These are phyloP conservation scores for Eucalyptus pauciflora DNA, from an alignment of 345 rosid species.

Conservation along the genomic window DNA sequence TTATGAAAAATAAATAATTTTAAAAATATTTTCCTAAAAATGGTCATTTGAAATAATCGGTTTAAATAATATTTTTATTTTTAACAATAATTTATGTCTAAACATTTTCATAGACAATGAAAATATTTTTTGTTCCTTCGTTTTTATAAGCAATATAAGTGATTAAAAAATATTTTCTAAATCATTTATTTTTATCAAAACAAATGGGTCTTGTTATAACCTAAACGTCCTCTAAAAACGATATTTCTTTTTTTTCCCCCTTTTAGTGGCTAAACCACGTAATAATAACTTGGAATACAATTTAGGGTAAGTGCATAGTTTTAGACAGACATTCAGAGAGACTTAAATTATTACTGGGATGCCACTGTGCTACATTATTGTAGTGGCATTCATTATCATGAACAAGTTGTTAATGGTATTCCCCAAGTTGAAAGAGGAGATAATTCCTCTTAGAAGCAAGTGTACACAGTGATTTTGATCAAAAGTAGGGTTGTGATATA, in stretches of 20 bases:
- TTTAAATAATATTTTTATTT: no score
- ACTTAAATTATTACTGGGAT: not conserved
- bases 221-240: not conserved
- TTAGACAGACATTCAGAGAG: not conserved
- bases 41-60: fast-evolving
- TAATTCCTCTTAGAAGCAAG: not conserved
- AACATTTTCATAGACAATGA: fast-evolving
- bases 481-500: not conserved
- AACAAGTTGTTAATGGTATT: not conserved
- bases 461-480: not conserved
- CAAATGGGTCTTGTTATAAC: no score
- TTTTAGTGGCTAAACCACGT: not conserved
- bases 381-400: not conserved
- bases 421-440: not conserved
- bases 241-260: fast-evolving
- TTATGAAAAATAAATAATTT: no score
- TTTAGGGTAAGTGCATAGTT: not conserved
- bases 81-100: no score
- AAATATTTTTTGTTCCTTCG: fast-evolving
- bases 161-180: fast-evolving
- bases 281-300: not conserved
- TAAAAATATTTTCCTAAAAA: no score
- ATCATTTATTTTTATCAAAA: no score
- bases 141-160: fast-evolving
- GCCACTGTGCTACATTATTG: not conserved